Evolutionary conservation across 2,329 filamentous ascomycete genomes (phyloP).

Genomic region (Stagonosporopsis rhizophila): DNA sequence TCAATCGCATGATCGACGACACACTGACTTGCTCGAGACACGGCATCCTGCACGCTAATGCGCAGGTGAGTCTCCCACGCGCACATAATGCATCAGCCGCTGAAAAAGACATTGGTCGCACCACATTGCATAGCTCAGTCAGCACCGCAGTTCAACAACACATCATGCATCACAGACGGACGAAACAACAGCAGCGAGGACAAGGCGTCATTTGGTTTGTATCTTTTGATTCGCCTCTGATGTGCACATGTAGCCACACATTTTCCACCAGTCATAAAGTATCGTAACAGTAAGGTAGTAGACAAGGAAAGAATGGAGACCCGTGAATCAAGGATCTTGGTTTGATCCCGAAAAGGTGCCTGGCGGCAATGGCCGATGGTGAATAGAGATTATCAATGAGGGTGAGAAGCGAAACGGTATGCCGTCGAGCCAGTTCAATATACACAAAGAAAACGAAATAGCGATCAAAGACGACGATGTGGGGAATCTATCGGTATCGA

Average conservation of each 20-base stretch:
- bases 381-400: conserved; percentile 14
- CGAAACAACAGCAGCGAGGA: background rate
- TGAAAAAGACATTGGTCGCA: background rate
- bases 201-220: background rate
- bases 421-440: conserved; percentile 4
- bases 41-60: background rate
- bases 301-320: background rate
- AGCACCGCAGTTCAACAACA: background rate
- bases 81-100: background rate
- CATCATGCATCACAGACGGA: background rate
- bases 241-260: background rate
- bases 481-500: conserved; percentile 6
- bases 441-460: conserved; percentile 9
- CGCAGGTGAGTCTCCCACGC: background rate
- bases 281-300: background rate
- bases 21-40: background rate
- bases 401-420: conserved; percentile 1
- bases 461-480: background rate
- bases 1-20: background rate
- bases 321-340: background rate
- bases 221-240: background rate
- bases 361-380: background rate
- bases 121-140: background rate
- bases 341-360: background rate
- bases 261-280: background rate